Percentiles rank a stretch among this genome's conserved stretches.
Conservation (phyloP, 306 rosid species). For the Elaeagnus macrophylla region DNA sequence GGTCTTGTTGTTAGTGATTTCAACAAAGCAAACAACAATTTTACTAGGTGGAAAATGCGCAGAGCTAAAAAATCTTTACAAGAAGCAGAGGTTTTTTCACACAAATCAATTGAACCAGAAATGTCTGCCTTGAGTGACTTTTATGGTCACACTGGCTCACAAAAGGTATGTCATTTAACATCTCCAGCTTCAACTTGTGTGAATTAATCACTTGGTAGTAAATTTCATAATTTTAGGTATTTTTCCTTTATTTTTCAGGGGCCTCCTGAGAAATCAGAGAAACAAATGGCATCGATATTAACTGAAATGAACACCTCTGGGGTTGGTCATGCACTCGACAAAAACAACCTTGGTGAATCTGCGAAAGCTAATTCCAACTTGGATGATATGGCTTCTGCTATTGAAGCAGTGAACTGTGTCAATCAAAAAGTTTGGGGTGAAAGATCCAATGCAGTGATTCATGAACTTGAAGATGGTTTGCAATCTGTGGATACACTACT, state of each 20-base stretch:
- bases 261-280: background rate
- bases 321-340: slow-evolving; percentile 3
- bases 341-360: background rate
- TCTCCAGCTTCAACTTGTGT: background rate
- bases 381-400: background rate
- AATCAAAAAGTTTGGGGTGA: background rate
- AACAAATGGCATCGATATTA: slow-evolving; percentile 10
- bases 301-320: slow-evolving; percentile 1
- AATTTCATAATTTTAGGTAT: slow-evolving; percentile 5
- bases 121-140: slow-evolving; percentile 15
- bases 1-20: slow-evolving; percentile 3
- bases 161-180: background rate
- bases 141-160: background rate
- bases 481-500: no score
- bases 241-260: slow-evolving; percentile 5
- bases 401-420: slow-evolving; percentile 1
- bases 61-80: background rate
- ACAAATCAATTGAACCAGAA: slow-evolving; percentile 4
- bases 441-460: background rate
- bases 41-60: background rate
- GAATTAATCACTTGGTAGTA: background rate
- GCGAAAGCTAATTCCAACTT: background rate
- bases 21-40: slow-evolving; percentile 1
- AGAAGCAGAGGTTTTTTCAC: slow-evolving; percentile 1
- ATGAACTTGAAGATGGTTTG: no score